phyloP scores from a whole-genome alignment of 2,329 filamentous ascomycete species.

The Cladophialophora immunda region DNA sequence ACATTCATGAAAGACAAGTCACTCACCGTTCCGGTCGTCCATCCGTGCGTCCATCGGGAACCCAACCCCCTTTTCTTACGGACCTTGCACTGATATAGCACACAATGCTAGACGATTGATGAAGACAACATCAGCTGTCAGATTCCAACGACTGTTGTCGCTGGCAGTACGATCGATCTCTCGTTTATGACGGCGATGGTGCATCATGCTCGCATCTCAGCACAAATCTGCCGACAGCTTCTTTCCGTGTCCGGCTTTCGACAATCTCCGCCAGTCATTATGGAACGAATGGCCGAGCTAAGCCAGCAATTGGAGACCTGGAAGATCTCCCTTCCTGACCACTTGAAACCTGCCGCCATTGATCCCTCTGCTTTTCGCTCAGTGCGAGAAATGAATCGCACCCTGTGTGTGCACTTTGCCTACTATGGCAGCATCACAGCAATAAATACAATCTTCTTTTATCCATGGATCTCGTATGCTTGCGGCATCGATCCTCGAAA shows the following conservation, averaged over 20 bases:
- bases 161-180: constrained; percentile 4
- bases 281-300: not conserved
- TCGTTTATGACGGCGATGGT: not conserved
- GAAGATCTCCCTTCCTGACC: not conserved
- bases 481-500: not conserved
- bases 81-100: not conserved
- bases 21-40: constrained; percentile 12
- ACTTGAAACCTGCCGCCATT: not conserved
- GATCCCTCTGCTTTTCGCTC: not conserved
- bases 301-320: not conserved
- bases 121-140: constrained; percentile 20
- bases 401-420: not conserved
- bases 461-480: constrained; percentile 12
- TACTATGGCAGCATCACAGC: constrained; percentile 15
- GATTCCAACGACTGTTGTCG: not conserved
- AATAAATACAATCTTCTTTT: constrained; percentile 12
- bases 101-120: constrained; percentile 10
- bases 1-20: constrained; percentile 7
- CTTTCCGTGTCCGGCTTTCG: not conserved
- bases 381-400: not conserved
- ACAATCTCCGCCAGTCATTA: not conserved
- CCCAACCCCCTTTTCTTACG: not conserved
- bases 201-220: not conserved
- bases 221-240: not conserved
- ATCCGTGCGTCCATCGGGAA: not conserved